phyloP scores from a whole-genome alignment of 164 flowering plant species.

The Brasenia schreberi region DNA sequence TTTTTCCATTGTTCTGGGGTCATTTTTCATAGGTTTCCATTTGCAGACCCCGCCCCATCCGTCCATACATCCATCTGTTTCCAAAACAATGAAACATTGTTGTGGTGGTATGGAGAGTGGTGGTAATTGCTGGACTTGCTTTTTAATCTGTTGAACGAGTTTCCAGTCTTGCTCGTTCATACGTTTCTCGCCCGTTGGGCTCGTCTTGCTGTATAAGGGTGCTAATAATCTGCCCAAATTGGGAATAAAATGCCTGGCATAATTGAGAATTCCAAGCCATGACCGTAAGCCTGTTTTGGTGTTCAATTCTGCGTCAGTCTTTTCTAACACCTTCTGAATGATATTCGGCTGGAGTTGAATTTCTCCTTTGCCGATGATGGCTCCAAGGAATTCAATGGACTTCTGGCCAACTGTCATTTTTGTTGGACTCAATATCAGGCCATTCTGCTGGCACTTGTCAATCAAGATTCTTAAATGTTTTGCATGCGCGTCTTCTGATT shows the following conservation, averaged over 20 bases:
- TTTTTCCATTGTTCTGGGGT: no score
- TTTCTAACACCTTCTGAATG: neutral
- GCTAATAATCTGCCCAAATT: slow-evolving; percentile 1
- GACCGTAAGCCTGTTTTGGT: neutral
- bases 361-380: neutral
- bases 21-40: no score
- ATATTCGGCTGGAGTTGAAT: slow-evolving; percentile 4
- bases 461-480: slow-evolving; percentile 4
- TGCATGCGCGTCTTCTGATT: neutral
- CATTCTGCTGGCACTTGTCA: slow-evolving; percentile 1
- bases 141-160: neutral
- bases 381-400: slow-evolving; percentile 2
- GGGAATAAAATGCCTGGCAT: slow-evolving; percentile 2
- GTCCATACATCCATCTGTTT: no score
- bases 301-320: neutral
- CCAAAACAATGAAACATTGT: neutral
- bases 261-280: slow-evolving; percentile 5
- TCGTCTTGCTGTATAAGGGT: slow-evolving; percentile 1
- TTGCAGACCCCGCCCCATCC: no score
- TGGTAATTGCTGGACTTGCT: neutral
- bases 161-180: slow-evolving; percentile 1
- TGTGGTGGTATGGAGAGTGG: neutral
- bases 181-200: slow-evolving; percentile 1
- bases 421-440: slow-evolving; percentile 4
- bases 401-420: slow-evolving; percentile 4